These are phyloP conservation scores for Pestalotiopsis sp. DNA, from an alignment of 2,329 filamentous ascomycete genomes.

Conservation along the genomic window DNA sequence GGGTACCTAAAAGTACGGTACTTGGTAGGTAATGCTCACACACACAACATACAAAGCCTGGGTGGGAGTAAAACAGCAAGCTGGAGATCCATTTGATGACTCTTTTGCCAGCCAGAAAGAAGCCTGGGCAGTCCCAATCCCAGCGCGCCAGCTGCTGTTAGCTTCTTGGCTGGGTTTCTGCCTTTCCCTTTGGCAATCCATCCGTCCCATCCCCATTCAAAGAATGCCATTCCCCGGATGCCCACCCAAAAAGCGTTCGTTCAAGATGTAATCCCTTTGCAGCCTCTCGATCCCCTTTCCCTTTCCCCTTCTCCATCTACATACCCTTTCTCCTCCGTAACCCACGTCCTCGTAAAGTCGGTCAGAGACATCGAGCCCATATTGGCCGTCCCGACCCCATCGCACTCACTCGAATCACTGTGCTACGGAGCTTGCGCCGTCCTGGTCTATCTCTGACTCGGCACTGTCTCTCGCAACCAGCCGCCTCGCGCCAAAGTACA, in stretches of 20 bases:
- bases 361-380: not conserved
- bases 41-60: not conserved
- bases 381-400: not conserved
- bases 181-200: not conserved
- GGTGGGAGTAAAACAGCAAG: too few relatives aligned
- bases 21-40: not conserved
- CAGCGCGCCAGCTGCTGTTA: slow-evolving; percentile 6
- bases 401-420: not conserved
- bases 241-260: not conserved
- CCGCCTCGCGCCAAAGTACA: not conserved
- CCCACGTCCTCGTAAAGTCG: not conserved
- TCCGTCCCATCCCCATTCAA: not conserved
- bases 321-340: not conserved
- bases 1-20: slow-evolving; percentile 2
- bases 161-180: slow-evolving; percentile 14
- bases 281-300: not conserved
- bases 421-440: slow-evolving; percentile 4
- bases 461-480: not conserved
- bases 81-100: not conserved
- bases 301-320: not conserved
- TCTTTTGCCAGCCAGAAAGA: not conserved
- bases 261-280: slow-evolving; percentile 12
- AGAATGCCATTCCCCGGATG: not conserved
- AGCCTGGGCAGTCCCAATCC: not conserved
- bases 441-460: not conserved